Conservation (phyloP, 352 stramenopile species). For the Phytopythium sindhum region DNA sequence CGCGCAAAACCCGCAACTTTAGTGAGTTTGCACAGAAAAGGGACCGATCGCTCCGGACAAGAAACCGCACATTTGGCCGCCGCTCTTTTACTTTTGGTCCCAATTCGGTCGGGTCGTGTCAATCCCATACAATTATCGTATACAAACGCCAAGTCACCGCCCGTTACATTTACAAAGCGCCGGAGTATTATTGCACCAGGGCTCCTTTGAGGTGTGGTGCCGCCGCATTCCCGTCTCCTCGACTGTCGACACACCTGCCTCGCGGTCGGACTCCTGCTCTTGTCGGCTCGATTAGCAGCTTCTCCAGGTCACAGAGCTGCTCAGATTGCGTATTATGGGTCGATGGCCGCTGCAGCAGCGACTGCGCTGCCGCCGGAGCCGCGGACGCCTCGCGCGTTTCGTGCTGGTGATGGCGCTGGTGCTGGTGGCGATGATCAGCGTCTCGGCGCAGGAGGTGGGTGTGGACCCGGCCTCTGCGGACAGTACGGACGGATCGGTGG, state of each 20-base stretch:
- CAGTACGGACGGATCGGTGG: not conserved
- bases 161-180: too few species aligned
- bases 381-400: not conserved
- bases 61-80: not conserved
- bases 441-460: conserved; percentile 1
- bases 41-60: not conserved
- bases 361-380: not conserved
- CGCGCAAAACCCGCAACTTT: not conserved
- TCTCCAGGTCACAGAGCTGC: too few species aligned
- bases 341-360: not conserved
- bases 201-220: too few species aligned
- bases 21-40: not conserved
- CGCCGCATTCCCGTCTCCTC: not conserved
- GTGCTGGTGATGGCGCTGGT: not conserved
- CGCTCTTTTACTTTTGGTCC: not conserved
- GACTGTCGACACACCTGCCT: not conserved
- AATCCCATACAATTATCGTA: not conserved
- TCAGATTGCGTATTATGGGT: not conserved
- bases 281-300: not conserved
- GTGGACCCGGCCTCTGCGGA: not conserved
- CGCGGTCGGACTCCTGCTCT: not conserved
- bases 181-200: too few species aligned
- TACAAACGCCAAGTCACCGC: not conserved
- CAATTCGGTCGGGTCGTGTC: not conserved
- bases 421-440: not conserved